Percentiles rank a stretch among this genome's conserved stretches.
Conservation (phyloP, 148 eudicot genomes). For the Vaccinium myrtillus region DNA sequence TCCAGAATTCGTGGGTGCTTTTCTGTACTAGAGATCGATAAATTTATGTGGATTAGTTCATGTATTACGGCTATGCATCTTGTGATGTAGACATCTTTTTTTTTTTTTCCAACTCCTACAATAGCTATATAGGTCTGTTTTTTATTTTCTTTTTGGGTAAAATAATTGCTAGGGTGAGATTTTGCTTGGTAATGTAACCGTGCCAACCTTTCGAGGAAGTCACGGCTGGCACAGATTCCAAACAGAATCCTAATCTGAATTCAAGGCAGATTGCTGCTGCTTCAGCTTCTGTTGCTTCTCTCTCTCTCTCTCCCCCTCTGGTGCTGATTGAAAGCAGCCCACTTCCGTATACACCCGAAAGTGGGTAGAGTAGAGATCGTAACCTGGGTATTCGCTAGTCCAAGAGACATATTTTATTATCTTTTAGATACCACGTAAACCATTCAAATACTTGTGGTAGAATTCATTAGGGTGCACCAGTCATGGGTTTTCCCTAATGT, state of each 20-base stretch:
- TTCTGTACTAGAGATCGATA: background rate
- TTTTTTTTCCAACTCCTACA: background rate
- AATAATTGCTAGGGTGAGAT: background rate
- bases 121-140: background rate
- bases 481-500: background rate
- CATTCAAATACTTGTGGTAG: background rate
- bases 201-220: background rate
- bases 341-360: too few species aligned
- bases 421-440: background rate
- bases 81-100: background rate
- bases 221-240: background rate
- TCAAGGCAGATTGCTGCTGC: background rate
- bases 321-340: slow-evolving; percentile 2
- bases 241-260: background rate
- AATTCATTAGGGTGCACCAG: background rate
- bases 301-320: background rate
- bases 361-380: background rate
- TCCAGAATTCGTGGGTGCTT: background rate
- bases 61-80: background rate
- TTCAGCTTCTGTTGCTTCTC: background rate
- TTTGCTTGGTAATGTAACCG: background rate
- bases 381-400: background rate
- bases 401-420: background rate
- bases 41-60: background rate
- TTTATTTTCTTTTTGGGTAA: background rate